Conservation (phyloP, 2,329 filamentous ascomycete genomes). For the Penicillium sp. region DNA sequence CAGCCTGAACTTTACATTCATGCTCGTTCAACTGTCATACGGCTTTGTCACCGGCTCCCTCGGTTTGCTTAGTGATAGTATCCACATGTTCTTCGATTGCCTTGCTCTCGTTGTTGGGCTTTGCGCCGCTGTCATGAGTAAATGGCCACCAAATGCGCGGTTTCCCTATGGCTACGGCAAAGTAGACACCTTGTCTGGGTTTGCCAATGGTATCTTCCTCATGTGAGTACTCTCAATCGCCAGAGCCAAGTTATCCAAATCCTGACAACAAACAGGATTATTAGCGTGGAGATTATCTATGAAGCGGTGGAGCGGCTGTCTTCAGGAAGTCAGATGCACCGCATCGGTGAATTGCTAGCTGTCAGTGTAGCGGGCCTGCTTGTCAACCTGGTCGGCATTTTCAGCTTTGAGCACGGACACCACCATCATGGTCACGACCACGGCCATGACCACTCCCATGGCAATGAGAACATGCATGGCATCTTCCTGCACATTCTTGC, state of each 20-base stretch:
- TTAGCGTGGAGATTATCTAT: conserved; percentile 94
- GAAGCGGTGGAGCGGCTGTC: conserved; percentile 88
- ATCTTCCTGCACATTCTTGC: conserved; percentile 96
- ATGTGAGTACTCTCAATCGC: conserved; percentile 61
- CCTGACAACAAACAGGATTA: conserved; percentile 61
- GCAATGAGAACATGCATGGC: conserved; percentile 97
- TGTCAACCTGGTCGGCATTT: conserved; percentile 91
- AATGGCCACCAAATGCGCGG: conserved; percentile 86
- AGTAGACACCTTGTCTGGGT: conserved; percentile 92
- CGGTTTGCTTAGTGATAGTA: conserved; percentile 93
- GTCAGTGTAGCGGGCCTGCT: conserved; percentile 84
- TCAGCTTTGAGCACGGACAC: conserved; percentile 75
- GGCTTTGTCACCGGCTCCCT: conserved; percentile 91
- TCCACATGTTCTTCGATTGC: conserved; percentile 99
- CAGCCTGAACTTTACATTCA: conserved; percentile 91
- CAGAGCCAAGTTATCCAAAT: background rate
- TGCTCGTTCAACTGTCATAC: conserved; percentile 92
- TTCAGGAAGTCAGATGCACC: conserved; percentile 80
- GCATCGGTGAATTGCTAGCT: conserved; percentile 82
- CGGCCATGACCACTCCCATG: conserved; percentile 58
- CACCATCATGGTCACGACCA: conserved; percentile 56
- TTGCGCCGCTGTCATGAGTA: conserved; percentile 90
- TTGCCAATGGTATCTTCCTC: conserved; percentile 93
- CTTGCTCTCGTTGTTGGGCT: conserved; percentile 88
- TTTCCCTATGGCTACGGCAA: conserved; percentile 98